Percentiles rank a stretch among this genome's conserved stretches.
phyloP scores from a whole-genome alignment of 148 eudicot genomes.

The Mesembryanthemum crystallinum region DNA sequence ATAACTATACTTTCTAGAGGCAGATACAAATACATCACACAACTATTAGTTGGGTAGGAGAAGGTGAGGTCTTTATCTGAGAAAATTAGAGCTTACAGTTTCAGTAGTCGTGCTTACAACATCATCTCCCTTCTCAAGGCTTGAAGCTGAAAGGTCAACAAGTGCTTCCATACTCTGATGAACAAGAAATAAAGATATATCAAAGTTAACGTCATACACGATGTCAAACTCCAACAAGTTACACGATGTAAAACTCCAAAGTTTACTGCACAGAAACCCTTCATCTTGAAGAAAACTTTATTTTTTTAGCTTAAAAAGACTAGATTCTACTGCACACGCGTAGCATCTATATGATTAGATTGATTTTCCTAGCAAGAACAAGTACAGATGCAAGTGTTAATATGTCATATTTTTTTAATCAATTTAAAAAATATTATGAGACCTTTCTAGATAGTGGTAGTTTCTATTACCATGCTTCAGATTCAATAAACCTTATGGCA shows the following conservation, averaged over 20 bases:
- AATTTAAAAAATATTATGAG: not conserved
- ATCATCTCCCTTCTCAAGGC: slow-evolving; percentile 49
- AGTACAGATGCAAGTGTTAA: too few species aligned
- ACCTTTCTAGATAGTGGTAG: not conserved
- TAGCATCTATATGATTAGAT: not conserved
- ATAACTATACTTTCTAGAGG: not conserved
- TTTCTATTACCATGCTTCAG: not conserved
- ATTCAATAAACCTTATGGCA: not conserved
- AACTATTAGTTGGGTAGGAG: not conserved
- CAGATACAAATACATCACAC: slow-evolving; percentile 8
- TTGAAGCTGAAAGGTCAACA: slow-evolving; percentile 56
- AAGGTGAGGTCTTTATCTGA: not conserved
- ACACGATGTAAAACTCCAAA: not conserved
- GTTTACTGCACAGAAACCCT: not conserved
- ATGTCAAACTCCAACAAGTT: not conserved
- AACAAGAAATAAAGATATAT: slow-evolving; percentile 10
- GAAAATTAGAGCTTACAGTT: slow-evolving; percentile 37
- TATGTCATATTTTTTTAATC: not conserved
- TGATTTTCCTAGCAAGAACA: too few species aligned
- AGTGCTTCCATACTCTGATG: slow-evolving; percentile 72
- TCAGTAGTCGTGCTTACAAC: slow-evolving; percentile 33
- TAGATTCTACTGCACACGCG: not conserved
- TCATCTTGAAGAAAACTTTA: too few species aligned
- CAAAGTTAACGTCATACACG: not conserved
- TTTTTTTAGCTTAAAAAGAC: not conserved